Evolutionary conservation across 2,329 filamentous ascomycete genomes (phyloP).

Genomic region (Fusarium sp.): DNA sequence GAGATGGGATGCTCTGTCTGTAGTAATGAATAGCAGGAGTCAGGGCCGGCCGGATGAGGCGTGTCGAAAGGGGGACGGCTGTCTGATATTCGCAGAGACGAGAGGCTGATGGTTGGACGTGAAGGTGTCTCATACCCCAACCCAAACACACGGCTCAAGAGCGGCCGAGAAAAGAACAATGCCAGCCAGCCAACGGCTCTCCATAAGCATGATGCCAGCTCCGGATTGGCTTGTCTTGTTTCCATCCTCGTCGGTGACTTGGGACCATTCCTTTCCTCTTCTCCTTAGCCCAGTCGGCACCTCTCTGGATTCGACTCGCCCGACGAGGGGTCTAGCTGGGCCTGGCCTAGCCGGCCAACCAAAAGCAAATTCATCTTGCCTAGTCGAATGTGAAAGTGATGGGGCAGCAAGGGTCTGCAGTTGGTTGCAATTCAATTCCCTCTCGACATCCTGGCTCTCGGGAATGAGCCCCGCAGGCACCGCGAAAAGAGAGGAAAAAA

Average conservation of each 20-base stretch:
- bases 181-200: constrained; percentile 19
- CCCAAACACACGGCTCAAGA: neutral
- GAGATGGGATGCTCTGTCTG: constrained; percentile 15
- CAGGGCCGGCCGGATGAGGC: constrained; percentile 7
- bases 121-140: constrained; percentile 7
- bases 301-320: constrained; percentile 39
- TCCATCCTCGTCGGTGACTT: constrained; percentile 15
- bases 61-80: constrained; percentile 18
- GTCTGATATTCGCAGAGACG: neutral
- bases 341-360: constrained; percentile 22
- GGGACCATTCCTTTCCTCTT: constrained; percentile 19
- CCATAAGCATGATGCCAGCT: constrained; percentile 11
- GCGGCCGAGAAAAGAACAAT: neutral
- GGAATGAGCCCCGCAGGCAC: constrained; percentile 20
- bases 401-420: constrained; percentile 22
- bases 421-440: constrained; percentile 19
- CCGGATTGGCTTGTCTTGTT: constrained; percentile 19
- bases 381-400: constrained; percentile 32
- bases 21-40: constrained; percentile 9
- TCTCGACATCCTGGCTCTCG: constrained; percentile 15
- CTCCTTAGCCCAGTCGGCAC: constrained; percentile 24
- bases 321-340: constrained; percentile 19
- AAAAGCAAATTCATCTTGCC: constrained; percentile 3
- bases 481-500: constrained; percentile 16
- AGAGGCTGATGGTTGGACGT: neutral